Base-by-base conservation (phyloP, 192 early-diverging fungal genomes). In the Paraglomus occultum region DNA sequence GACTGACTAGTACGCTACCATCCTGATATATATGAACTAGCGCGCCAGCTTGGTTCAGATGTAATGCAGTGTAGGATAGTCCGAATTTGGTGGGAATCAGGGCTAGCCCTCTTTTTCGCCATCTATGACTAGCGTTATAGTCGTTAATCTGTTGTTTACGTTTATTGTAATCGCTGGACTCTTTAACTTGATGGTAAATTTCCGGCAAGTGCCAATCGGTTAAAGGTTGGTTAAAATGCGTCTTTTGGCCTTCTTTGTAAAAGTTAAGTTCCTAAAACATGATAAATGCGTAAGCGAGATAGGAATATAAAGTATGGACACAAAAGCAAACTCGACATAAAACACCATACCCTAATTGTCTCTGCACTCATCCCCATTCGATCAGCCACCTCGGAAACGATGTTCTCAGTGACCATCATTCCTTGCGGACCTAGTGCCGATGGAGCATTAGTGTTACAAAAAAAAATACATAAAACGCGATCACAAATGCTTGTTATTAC, bases 11-110 rank as follows among this genome's bases (percentile, higher is more conserved):
- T 39, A 95, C 88, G 0, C 90, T 90, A 1, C 94, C 94, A 67
- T 95, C 94, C 47, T 79, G 84, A 74, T 95, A 95, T 10, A 95
- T 81, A 60, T 93, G 92, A 7, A 95, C 89, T 43, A 94, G 79
- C 11, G 91, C 87, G 67, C 87, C 89, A 18, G 90, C 94, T 72
- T 95, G 94, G 78, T 95, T 95, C 8, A 92, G 76, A 60, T 82
- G 85, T 44, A 90, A 83, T 40, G 80, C 86, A 18, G 88, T 88
- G 71, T 89, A 93, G 11, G 90, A 88, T 51, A 94, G 82, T 66
- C 89, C 89, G 72, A 92, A 93, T 82, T 93, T 94, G 50, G 94
- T 92, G 0, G 94, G 92, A 73, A 93, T 81, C 53, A 89, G 62
- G 3, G 87, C 71, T 50, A 94, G 82, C 10, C 94, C 94, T 42